Percentiles rank a stretch among this genome's conserved stretches.
Conservation (phyloP, 805 yeast species). For the Saccharomycopsis capsularis region DNA sequence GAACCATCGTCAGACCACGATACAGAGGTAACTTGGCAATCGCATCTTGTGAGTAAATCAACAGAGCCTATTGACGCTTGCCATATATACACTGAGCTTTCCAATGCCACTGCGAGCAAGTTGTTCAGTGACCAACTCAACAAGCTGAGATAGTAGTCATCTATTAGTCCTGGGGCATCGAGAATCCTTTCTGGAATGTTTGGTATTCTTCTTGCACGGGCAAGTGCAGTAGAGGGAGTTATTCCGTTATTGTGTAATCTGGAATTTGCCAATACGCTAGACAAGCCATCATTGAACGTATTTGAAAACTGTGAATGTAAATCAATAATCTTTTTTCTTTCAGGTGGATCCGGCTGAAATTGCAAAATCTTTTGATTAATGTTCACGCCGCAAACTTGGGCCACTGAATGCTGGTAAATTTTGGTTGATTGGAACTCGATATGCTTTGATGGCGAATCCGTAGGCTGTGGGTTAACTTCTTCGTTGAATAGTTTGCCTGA, state of each 20-base stretch:
- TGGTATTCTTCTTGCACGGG: conserved; percentile 67
- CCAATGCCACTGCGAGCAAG: conserved; percentile 82
- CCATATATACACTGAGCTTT: conserved; percentile 82
- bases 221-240: conserved; percentile 26
- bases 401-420: conserved; percentile 72
- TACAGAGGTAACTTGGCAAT: conserved; percentile 57
- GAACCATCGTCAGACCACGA: conserved; percentile 90
- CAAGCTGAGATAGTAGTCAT: conserved; percentile 85
- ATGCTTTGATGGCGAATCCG: conserved; percentile 40
- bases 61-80: conserved; percentile 81
- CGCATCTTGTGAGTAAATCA: conserved; percentile 55
- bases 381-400: conserved; percentile 89
- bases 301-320: conserved; percentile 27
- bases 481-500: conserved; percentile 39
- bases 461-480: conserved; percentile 33
- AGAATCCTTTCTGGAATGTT: conserved; percentile 87
- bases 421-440: conserved; percentile 36
- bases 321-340: conserved; percentile 32
- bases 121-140: conserved; percentile 83
- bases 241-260: conserved; percentile 25
- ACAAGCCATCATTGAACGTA: conserved; percentile 22
- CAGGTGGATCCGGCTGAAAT: conserved; percentile 84
- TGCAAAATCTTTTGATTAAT: conserved; percentile 77
- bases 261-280: conserved; percentile 24
- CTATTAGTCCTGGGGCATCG: conserved; percentile 92